Evolutionary conservation across 179 eudicot species (phyloP).

Genomic region (Actinidia arguta): DNA sequence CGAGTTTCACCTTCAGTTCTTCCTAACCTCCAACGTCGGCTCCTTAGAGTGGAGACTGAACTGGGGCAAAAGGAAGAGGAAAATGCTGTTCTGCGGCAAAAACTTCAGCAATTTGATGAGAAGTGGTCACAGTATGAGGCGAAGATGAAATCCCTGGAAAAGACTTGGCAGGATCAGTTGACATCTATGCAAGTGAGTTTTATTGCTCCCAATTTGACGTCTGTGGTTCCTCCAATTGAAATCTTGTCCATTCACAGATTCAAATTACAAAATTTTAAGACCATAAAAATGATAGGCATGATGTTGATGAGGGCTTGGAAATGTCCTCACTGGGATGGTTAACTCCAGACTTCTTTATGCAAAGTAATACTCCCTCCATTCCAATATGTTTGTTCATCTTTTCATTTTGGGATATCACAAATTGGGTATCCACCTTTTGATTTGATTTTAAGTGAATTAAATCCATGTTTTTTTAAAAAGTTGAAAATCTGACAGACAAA

Average conservation of each 20-base stretch:
- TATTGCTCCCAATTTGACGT: background rate
- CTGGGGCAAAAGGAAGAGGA: conserved; percentile 68
- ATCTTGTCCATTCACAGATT: conserved; percentile 17
- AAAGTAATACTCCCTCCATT: too few species aligned
- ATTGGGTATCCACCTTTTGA: background rate
- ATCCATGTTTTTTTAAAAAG: background rate
- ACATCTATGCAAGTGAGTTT: conserved; percentile 62
- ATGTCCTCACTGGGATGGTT: background rate
- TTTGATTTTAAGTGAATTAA: too few species aligned
- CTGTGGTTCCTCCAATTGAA: background rate
- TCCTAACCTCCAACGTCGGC: conserved; percentile 43
- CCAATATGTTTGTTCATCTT: background rate
- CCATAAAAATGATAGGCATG: background rate
- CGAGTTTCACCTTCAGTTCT: conserved; percentile 36
- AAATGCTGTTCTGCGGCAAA: conserved; percentile 53
- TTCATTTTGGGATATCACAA: background rate
- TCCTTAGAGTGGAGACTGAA: conserved; percentile 56
- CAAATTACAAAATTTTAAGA: background rate
- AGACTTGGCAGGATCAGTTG: conserved; percentile 80
- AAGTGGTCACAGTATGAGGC: conserved; percentile 67
- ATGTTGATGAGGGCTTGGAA: background rate
- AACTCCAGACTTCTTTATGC: background rate
- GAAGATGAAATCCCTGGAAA: conserved; percentile 76
- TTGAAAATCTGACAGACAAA: background rate
- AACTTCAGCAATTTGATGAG: conserved; percentile 50